Base-by-base conservation (phyloP, 2,329 filamentous ascomycete genomes). In the Alternaria sp. region DNA sequence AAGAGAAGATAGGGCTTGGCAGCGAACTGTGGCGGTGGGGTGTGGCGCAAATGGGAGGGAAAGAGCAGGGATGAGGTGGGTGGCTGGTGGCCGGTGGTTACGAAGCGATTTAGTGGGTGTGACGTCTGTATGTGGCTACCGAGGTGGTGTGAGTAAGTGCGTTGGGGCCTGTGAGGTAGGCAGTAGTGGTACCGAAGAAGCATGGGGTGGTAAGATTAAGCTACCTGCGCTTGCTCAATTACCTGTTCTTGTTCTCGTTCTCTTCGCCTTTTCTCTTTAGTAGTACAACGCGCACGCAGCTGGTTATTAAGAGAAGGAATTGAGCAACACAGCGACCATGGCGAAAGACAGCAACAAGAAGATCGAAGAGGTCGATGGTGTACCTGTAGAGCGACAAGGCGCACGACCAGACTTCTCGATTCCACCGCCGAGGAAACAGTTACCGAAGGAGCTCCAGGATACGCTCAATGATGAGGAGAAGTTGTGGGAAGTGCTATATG, bases 401-500 rank as follows among this genome's bases (percentile, higher is more conserved):
- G 71, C 80, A 10, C 77, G 81, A 47, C 84, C 84, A 5, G 83
- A 85, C 71, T 84, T 83, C 77, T 80, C 79, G 12, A 71, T 81
- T 67, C 83, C 81, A 17, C 78, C 84, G n/a, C 79, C 85, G 49
- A 80, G 83, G 59, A 83, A 83, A 71, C 83, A 81, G 64, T 83
- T 89, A 13, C 84, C 86, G n/a, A 80, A 82, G 52, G 81, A 84
- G 30, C 77, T 89, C 3, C 87, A 89, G 77, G 82, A 84, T 36
- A 83, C 85, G 3, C 80, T 89, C 8, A 85, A 89, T 68, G 81
- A 81, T 58, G 85, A 97, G 10, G 91, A 93, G 30, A 89, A 88
- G 72, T 89, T 93, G 73, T 92, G 92, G 79, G 91, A 93, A 62
- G 88, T 92, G 63, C 80, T 96, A 40, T 90, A 91, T 67, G 90